Percentiles rank a stretch among this genome's conserved stretches.
Conservation (phyloP, 805 yeast species). For the Saccharomycopsis olivae region DNA sequence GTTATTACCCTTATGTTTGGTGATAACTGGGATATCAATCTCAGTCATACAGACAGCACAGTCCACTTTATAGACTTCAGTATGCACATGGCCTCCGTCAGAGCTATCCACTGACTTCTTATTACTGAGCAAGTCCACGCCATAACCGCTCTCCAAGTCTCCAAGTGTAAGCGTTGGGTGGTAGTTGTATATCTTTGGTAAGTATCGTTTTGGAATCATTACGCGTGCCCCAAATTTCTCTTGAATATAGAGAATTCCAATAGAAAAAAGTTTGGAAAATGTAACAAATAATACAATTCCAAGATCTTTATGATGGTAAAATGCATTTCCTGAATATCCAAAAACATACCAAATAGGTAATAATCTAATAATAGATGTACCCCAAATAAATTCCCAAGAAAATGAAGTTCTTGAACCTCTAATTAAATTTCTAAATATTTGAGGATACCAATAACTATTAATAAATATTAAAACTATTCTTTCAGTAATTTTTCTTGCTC, state of each 20-base stretch:
- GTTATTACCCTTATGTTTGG: conserved; percentile 16
- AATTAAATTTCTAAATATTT: conserved; percentile 64
- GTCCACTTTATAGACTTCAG: conserved; percentile 41
- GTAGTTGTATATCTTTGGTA: conserved; percentile 80
- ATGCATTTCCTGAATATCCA: conserved; percentile 39
- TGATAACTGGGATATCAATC: conserved; percentile 45
- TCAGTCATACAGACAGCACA: conserved; percentile 89
- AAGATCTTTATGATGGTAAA: conserved; percentile 58
- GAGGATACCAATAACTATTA: conserved; percentile 84
- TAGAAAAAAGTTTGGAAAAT: conserved; percentile 52
- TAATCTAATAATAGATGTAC: conserved; percentile 52
- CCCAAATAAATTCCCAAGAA: conserved; percentile 65
- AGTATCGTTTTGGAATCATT: conserved; percentile 61
- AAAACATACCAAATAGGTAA: conserved; percentile 58
- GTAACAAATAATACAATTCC: conserved; percentile 35
- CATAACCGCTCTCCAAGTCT: conserved; percentile 56
- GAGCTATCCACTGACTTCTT: conserved; percentile 22
- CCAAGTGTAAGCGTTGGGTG: conserved; percentile 53
- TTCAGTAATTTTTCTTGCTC: conserved; percentile 46
- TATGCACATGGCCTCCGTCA: conserved; percentile 18
- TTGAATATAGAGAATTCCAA: conserved; percentile 49
- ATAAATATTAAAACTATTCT: conserved; percentile 37
- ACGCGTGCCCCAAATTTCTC: conserved; percentile 68
- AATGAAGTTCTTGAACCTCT: conserved; percentile 61
- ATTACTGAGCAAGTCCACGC: conserved; percentile 35